Base-by-base conservation (phyloP, 2,329 filamentous ascomycete genomes). In the Teratosphaeria viscida region DNA sequence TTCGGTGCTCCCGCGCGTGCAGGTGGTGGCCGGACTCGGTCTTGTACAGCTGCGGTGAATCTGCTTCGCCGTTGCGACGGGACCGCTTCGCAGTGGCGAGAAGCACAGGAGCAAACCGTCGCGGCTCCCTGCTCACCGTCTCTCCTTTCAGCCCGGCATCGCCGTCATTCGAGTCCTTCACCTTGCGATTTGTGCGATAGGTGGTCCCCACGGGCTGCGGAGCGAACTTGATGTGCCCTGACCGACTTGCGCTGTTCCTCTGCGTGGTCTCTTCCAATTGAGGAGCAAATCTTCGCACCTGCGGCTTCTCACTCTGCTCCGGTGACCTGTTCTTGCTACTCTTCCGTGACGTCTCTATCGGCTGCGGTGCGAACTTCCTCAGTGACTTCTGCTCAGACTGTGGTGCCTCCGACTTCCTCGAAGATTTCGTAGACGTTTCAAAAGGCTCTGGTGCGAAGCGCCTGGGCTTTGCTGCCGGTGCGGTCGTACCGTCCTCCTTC, bases 81-180 rank as follows among this genome's bases (percentile, higher is more conserved):
- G 85, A 85, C 57, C 90, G 81, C 66, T 85, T 84, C 3, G 87
- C 87, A 2, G 89, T 92, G 73, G 92, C 90, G 62, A 95, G 86
- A 59, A 95, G 78, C 68, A 92, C 87, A 12, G 90, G 90, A 34
- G 86, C 82, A 72, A 95, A 95, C 61, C 74, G 81, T 52, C 79
- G 76, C 3, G 70, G 62, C 11, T 70, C 59, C 49, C 61, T 69
- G 59, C 69, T 70, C 54, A 62, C 59, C 6, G 60, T 53, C 11
- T 59, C 62, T n/a, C 60, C 68, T 70, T 54, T 64, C 54, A 63
- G 54, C 35, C 61, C 57, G 39, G 43, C 57, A 52, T 66, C 54
- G 14, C 57, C 59, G 43, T 66, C 59, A 32, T 47, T 55, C 11
- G 47, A 34, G 4, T 27, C 19, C 37, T 29, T 57, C 26, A 61